These are phyloP conservation scores for Phytophthora hibernalis DNA, from an alignment of 352 stramenopile species.

Conservation along the genomic window DNA sequence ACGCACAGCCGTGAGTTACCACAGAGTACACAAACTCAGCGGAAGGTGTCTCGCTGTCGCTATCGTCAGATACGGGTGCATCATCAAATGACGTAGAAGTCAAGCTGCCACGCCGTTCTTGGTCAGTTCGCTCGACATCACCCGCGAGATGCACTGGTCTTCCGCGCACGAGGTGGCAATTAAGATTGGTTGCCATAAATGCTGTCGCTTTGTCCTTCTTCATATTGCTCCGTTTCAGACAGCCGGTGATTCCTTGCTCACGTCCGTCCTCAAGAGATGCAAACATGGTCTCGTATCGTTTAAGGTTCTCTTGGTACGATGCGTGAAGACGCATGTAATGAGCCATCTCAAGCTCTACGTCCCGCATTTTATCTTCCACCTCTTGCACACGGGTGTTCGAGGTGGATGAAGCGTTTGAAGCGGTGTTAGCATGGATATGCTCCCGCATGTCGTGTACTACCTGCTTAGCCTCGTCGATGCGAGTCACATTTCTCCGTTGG, in stretches of 20 bases:
- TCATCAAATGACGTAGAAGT: conserved; percentile 45
- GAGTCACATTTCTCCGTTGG: conserved; percentile 68
- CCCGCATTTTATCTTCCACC: conserved; percentile 51
- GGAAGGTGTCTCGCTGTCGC: conserved; percentile 39
- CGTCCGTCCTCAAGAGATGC: conserved; percentile 77
- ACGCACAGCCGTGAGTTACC: conserved; percentile 81
- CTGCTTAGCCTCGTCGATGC: conserved; percentile 62
- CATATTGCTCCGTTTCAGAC: conserved; percentile 84
- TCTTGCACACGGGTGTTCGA: conserved; percentile 30
- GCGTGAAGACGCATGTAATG: conserved; percentile 70
- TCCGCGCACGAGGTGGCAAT: conserved; percentile 81
- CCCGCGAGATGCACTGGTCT: conserved; percentile 61
- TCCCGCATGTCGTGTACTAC: conserved; percentile 65
- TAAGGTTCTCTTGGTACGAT: conserved; percentile 72
- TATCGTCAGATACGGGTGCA: conserved; percentile 41
- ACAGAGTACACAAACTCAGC: conserved; percentile 73
- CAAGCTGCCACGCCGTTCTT: conserved; percentile 34
- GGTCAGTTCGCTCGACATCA: conserved; percentile 30
- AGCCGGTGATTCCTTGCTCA: conserved; percentile 85
- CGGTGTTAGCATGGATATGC: conserved; percentile 47
- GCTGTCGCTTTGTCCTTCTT: conserved; percentile 87
- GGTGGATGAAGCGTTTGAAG: conserved; percentile 1
- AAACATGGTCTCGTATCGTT: conserved; percentile 72
- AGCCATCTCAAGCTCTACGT: conserved; percentile 60
- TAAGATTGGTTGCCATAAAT: conserved; percentile 90